phyloP scores from a whole-genome alignment of 257 asterid genomes.

The Phtheirospermum japonicum region DNA sequence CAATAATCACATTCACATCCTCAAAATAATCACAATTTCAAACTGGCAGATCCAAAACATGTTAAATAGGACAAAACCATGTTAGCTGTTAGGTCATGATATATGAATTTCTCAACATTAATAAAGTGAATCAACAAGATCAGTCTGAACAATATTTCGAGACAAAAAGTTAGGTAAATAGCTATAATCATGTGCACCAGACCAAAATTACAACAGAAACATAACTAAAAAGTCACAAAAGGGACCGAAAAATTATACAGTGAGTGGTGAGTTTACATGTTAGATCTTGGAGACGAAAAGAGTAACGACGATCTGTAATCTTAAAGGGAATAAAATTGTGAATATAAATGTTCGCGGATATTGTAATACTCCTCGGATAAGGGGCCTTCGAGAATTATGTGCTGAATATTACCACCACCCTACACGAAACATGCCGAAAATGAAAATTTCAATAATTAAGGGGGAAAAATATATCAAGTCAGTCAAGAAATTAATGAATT shows the following conservation, averaged over 20 bases:
- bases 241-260: not conserved
- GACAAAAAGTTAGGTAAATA: too few species aligned
- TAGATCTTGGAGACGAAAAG: not conserved
- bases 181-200: too few species aligned
- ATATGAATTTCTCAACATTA: too few species aligned
- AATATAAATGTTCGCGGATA: constrained; percentile 72
- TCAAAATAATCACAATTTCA: not conserved
- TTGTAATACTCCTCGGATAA: constrained; percentile 86
- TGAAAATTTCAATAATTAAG: not conserved
- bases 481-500: not conserved
- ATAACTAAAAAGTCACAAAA: not conserved
- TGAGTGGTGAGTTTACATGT: not conserved
- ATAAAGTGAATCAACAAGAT: too few species aligned
- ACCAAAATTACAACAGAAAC: constrained; percentile 7
- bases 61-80: constrained; percentile 9
- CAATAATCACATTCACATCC: not conserved
- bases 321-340: constrained; percentile 85
- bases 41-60: constrained; percentile 11
- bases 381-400: constrained; percentile 93
- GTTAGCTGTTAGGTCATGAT: constrained; percentile 16
- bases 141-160: too few species aligned
- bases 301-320: not conserved
- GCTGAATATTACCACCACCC: constrained; percentile 84
- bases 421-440: constrained; percentile 27
- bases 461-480: not conserved